phyloP scores from a whole-genome alignment of 2,329 filamentous ascomycete species.

The Colletotrichum lupini region DNA sequence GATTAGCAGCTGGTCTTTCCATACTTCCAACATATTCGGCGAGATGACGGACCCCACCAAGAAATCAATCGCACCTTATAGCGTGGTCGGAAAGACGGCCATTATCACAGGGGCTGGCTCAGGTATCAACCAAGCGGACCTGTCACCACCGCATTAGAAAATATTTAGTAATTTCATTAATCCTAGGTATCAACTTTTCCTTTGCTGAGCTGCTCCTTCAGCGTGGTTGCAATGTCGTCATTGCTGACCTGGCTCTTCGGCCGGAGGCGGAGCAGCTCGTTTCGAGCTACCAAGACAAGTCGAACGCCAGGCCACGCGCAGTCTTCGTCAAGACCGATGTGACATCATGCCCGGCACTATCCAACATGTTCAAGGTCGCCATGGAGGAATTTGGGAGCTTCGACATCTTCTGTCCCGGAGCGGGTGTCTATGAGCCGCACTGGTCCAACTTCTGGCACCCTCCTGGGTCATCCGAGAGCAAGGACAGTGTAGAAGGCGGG shows the following conservation, averaged over 20 bases:
- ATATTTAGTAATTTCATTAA: background rate
- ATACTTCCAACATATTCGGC: background rate
- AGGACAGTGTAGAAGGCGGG: constrained; percentile 42
- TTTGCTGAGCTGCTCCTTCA: constrained; percentile 56
- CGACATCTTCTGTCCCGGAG: constrained; percentile 57
- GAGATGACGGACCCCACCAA: background rate
- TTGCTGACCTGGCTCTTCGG: constrained; percentile 56
- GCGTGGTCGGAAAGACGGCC: constrained; percentile 42
- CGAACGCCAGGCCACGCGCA: constrained; percentile 42
- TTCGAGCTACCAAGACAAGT: constrained; percentile 32
- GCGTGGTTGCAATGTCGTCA: constrained; percentile 55
- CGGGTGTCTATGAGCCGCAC: constrained; percentile 58
- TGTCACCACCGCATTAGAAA: background rate
- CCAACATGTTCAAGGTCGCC: constrained; percentile 47
- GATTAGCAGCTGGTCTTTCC: background rate
- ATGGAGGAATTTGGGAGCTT: constrained; percentile 49
- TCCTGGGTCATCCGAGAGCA: constrained; percentile 48
- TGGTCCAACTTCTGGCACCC: constrained; percentile 56
- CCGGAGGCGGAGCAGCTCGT: constrained; percentile 53
- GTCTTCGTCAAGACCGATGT: constrained; percentile 58
- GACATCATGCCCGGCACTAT: constrained; percentile 52
- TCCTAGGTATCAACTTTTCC: constrained; percentile 53
- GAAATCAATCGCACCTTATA: constrained; percentile 35
- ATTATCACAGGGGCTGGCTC: constrained; percentile 45
- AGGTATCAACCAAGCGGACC: constrained; percentile 27